Percentiles rank a stretch among this genome's conserved stretches.
phyloP scores from a whole-genome alignment of 2,329 filamentous ascomycete species.

The Cordyceps fumosorosea region DNA sequence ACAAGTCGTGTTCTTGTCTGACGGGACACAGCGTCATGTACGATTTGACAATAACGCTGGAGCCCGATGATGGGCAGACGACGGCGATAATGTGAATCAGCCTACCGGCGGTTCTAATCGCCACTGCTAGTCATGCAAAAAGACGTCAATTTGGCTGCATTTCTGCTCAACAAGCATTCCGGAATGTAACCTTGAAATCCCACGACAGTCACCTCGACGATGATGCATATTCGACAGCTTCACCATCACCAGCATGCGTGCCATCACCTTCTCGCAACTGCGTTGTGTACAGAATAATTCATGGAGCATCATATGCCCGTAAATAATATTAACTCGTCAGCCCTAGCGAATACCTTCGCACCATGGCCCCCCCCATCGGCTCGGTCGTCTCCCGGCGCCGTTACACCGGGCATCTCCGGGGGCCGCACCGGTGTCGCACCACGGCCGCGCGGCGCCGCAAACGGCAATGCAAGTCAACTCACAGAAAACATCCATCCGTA shows the following conservation, averaged over 20 bases:
- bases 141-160: background rate
- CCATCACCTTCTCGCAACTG: background rate
- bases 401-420: background rate
- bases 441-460: background rate
- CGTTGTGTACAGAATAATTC: background rate
- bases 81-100: no score
- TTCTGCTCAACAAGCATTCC: background rate
- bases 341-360: background rate
- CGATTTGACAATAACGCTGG: no score
- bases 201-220: background rate
- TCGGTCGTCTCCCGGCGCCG: background rate
- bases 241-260: background rate
- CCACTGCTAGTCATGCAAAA: no score
- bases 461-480: background rate
- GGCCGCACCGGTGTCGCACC: background rate
- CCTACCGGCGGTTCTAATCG: no score
- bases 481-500: background rate
- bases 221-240: background rate
- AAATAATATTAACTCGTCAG: background rate
- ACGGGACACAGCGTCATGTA: no score
- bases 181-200: background rate
- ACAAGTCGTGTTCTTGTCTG: background rate
- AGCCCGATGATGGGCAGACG: no score
- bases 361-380: background rate
- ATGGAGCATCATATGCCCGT: background rate